A percentile compares a stretch with the other conserved stretches of the same genome.
These are phyloP conservation scores for Podospora pseudopauciseta DNA, from an alignment of 495 filamentous ascomycete genomes.

Conservation along the genomic window DNA sequence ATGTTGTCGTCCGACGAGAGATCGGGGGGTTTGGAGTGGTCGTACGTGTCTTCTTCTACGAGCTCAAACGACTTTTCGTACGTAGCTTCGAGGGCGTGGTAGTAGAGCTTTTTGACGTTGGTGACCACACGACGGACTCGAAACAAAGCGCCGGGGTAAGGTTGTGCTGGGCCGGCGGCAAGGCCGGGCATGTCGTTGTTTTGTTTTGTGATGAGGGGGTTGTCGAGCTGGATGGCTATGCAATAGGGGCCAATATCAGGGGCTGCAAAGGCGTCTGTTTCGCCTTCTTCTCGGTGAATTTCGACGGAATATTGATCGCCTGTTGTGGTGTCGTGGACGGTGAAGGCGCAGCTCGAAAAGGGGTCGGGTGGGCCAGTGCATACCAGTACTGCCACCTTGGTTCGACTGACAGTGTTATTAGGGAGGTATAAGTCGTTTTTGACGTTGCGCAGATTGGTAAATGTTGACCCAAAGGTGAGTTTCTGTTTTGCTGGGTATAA, in stretches of 20 bases:
- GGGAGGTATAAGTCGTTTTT: slow-evolving; percentile 21
- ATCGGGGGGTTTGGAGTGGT: not conserved
- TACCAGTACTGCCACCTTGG: slow-evolving; percentile 20
- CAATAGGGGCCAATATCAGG: slow-evolving; percentile 23
- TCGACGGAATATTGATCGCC: slow-evolving; percentile 18
- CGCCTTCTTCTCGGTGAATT: slow-evolving; percentile 19
- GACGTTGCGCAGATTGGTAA: slow-evolving; percentile 18
- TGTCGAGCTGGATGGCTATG: slow-evolving; percentile 21
- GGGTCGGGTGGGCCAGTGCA: slow-evolving; percentile 17
- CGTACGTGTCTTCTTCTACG: slow-evolving; percentile 13
- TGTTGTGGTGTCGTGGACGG: slow-evolving; percentile 8
- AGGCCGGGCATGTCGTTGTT: slow-evolving; percentile 7
- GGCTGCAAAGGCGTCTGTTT: slow-evolving; percentile 21
- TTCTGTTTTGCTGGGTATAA: slow-evolving; percentile 20
- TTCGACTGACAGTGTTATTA: slow-evolving; percentile 24
- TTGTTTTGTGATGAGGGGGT: slow-evolving; percentile 4
- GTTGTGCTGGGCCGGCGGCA: not conserved
- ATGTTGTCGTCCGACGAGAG: slow-evolving; percentile 10
- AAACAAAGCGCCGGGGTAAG: slow-evolving; percentile 19
- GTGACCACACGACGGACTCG: slow-evolving; percentile 22
- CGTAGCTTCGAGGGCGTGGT: slow-evolving; percentile 16
- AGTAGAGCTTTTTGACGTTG: slow-evolving; percentile 20
- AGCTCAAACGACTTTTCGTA: slow-evolving; percentile 24
- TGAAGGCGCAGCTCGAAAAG: slow-evolving; percentile 17
- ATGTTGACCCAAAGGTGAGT: slow-evolving; percentile 16